These are phyloP conservation scores for Coniosporium tulheliwenetii DNA, from an alignment of 2,329 filamentous ascomycete species.

Conservation along the genomic window DNA sequence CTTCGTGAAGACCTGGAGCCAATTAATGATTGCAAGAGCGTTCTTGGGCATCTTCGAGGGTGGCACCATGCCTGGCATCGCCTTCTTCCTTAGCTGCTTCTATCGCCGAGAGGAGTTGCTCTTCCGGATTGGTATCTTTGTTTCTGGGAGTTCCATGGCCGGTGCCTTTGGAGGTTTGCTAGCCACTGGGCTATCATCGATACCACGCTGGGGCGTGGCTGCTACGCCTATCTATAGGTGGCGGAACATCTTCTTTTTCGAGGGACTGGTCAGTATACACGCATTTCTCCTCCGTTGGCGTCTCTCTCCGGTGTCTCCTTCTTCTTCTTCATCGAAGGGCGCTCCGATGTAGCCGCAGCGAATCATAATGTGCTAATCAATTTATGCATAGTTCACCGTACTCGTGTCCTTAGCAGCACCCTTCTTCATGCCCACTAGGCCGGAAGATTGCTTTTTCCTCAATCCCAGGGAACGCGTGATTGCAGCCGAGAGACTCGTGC, in stretches of 20 bases:
- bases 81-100: conserved; percentile 26
- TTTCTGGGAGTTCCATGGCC: conserved; percentile 20
- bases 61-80: conserved; percentile 23
- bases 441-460: too few relatives aligned
- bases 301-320: too few relatives aligned
- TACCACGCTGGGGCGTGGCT: conserved; percentile 36
- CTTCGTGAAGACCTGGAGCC: conserved; percentile 23
- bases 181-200: conserved; percentile 26
- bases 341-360: too few relatives aligned
- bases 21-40: conserved; percentile 22
- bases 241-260: conserved; percentile 49
- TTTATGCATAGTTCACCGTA: too few relatives aligned
- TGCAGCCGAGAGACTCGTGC: conserved; percentile 33
- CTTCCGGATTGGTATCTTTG: conserved; percentile 22
- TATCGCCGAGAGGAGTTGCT: conserved; percentile 24
- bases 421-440: too few relatives aligned
- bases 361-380: too few relatives aligned
- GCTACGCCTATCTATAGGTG: conserved; percentile 31
- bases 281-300: too few relatives aligned
- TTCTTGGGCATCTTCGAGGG: conserved; percentile 27
- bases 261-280: conserved; percentile 32
- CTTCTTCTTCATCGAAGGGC: too few relatives aligned
- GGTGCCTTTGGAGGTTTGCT: conserved; percentile 27
- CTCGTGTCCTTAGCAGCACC: too few relatives aligned
- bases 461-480: conserved; percentile 19